These are phyloP conservation scores for Apiospora kogelbergensis DNA, from an alignment of 2,329 filamentous ascomycete genomes.

Conservation along the genomic window DNA sequence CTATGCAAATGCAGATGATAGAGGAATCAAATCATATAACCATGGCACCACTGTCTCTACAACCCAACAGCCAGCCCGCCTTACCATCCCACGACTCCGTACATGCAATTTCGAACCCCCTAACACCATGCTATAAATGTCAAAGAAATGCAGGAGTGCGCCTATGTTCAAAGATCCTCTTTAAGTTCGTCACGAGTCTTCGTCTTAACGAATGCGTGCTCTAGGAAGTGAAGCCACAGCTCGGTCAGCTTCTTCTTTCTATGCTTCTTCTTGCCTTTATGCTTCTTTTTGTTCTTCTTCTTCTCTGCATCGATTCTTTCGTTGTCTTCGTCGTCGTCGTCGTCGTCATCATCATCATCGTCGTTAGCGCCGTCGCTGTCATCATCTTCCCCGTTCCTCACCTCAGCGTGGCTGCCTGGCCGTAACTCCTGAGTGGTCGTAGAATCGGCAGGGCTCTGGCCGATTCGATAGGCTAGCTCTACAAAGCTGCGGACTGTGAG, in stretches of 20 bases:
- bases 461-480: slow-evolving; percentile 77
- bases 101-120: not conserved
- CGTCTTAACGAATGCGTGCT: slow-evolving; percentile 77
- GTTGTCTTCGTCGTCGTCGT: slow-evolving; percentile 25
- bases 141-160: not conserved
- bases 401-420: not conserved
- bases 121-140: not conserved
- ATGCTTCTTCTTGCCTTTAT: slow-evolving; percentile 33
- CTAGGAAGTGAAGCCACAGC: slow-evolving; percentile 75
- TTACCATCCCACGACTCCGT: not conserved
- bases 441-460: slow-evolving; percentile 42
- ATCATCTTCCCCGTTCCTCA: slow-evolving; percentile 12
- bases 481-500: slow-evolving; percentile 82
- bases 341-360: slow-evolving; percentile 26
- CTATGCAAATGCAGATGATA: not conserved
- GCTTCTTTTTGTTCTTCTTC: slow-evolving; percentile 25
- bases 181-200: slow-evolving; percentile 65
- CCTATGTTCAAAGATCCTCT: slow-evolving; percentile 31
- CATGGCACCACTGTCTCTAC: not conserved
- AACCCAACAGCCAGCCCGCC: not conserved
- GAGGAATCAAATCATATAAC: not conserved
- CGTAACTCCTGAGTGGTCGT: slow-evolving; percentile 11
- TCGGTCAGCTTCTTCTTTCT: slow-evolving; percentile 60
- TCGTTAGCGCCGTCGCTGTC: slow-evolving; percentile 13
- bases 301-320: slow-evolving; percentile 24